Evolutionary conservation across 2,329 filamentous ascomycete species (phyloP).

Genomic region (Capronia epimyces): DNA sequence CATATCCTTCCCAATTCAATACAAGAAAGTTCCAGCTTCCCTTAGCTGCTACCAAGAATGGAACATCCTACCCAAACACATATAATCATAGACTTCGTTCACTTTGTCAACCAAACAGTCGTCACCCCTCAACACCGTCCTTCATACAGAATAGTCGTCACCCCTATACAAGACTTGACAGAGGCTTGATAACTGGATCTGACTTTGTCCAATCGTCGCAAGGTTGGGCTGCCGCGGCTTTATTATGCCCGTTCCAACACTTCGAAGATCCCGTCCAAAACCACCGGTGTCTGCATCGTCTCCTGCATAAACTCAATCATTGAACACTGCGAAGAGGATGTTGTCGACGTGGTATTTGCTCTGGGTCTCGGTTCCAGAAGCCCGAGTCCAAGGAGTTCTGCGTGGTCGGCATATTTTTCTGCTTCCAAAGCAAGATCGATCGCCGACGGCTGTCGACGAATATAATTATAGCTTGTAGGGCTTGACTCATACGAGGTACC

Average conservation of each 20-base stretch:
- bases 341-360: constrained; percentile 24
- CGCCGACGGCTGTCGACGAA: constrained; percentile 41
- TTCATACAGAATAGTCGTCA: background rate
- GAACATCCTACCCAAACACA: background rate
- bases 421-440: constrained; percentile 42
- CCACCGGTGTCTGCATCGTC: constrained; percentile 28
- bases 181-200: background rate
- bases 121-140: background rate
- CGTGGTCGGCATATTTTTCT: constrained; percentile 38
- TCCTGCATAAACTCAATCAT: constrained; percentile 23
- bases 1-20: background rate
- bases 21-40: background rate
- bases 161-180: background rate
- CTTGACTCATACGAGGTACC: constrained; percentile 4
- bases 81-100: background rate
- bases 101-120: background rate
- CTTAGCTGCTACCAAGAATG: background rate
- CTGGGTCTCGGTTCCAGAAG: constrained; percentile 43
- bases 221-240: background rate
- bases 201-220: no score
- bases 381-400: constrained; percentile 38
- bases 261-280: constrained; percentile 46
- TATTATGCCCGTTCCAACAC: constrained; percentile 37
- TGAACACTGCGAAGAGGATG: constrained; percentile 14
- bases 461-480: constrained; percentile 27